Evolutionary conservation across 331 rosid genomes (phyloP).

Genomic region (Saraca asoca): DNA sequence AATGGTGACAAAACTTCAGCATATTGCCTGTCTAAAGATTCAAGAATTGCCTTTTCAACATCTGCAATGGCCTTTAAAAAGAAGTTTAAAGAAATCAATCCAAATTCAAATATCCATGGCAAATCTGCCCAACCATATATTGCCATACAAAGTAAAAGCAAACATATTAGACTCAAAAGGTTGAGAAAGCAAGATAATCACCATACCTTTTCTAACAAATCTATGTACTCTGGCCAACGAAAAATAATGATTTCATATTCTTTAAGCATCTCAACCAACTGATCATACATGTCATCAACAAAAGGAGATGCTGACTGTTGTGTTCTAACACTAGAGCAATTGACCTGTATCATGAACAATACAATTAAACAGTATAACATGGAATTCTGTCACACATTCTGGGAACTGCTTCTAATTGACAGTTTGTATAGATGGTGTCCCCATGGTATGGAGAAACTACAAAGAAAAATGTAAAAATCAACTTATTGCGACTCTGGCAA

Average conservation of each 20-base stretch:
- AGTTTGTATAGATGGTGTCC: background rate
- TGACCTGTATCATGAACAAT: slow-evolving; percentile 32
- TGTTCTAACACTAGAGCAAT: slow-evolving; percentile 28
- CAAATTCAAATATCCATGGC: too few relatives aligned
- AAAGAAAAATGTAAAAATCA: background rate
- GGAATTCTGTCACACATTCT: background rate
- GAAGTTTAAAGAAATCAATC: background rate
- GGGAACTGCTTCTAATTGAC: background rate
- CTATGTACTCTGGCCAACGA: slow-evolving; percentile 40
- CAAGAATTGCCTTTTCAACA: slow-evolving; percentile 40
- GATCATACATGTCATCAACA: slow-evolving; percentile 32
- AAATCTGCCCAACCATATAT: too few relatives aligned
- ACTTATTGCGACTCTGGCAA: background rate
- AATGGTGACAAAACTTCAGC: slow-evolving; percentile 39
- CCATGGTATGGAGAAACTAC: background rate
- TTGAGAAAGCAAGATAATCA: background rate
- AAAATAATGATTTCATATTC: slow-evolving; percentile 40
- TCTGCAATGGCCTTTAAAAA: slow-evolving; percentile 37
- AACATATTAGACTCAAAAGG: background rate
- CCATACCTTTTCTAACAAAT: slow-evolving; percentile 40
- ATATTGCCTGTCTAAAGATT: slow-evolving; percentile 39
- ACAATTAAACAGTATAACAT: background rate
- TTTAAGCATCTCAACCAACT: slow-evolving; percentile 27
- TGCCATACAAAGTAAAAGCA: too few relatives aligned
- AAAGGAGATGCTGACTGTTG: slow-evolving; percentile 35